Percentiles rank a stretch among this genome's conserved stretches.
Conservation (phyloP, 352 stramenopile genomes). For the Phytophthora chlamydospora region DNA sequence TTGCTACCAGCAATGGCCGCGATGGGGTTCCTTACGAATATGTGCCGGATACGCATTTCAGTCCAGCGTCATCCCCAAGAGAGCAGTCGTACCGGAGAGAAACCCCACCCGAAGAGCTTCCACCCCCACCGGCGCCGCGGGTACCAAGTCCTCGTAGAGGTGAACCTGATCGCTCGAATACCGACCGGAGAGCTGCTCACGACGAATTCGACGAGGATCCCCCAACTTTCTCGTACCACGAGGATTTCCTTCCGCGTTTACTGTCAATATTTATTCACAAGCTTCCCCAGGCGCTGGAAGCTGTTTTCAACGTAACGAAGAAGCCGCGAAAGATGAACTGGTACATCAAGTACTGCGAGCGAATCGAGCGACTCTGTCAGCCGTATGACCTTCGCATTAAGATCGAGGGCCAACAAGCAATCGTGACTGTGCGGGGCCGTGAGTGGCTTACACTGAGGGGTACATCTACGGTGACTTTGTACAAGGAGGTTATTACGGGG, state of each 20-base stretch:
- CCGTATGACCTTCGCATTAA: slow-evolving; percentile 46
- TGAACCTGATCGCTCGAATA: slow-evolving; percentile 10
- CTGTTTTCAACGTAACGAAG: slow-evolving; percentile 68
- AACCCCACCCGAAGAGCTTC: slow-evolving; percentile 3
- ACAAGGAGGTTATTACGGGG: slow-evolving; percentile 53
- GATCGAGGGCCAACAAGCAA: slow-evolving; percentile 42
- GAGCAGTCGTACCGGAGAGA: slow-evolving; percentile 27
- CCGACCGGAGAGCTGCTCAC: slow-evolving; percentile 5
- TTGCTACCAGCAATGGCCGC: neutral
- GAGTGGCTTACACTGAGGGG: slow-evolving; percentile 58
- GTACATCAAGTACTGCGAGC: slow-evolving; percentile 69
- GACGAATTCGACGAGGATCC: slow-evolving; percentile 31
- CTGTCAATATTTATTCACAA: slow-evolving; percentile 63
- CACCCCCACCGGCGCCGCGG: slow-evolving; percentile 5
- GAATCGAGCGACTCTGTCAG: slow-evolving; percentile 50
- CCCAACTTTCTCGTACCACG: slow-evolving; percentile 56
- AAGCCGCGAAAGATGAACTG: slow-evolving; percentile 76
- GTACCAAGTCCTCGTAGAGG: slow-evolving; percentile 16
- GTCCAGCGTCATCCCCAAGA: slow-evolving; percentile 21
- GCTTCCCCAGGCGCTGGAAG: slow-evolving; percentile 51
- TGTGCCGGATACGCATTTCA: slow-evolving; percentile 25
- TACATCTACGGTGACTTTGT: slow-evolving; percentile 48
- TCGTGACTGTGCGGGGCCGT: slow-evolving; percentile 48
- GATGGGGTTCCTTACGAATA: slow-evolving; percentile 27
- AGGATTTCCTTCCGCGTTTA: slow-evolving; percentile 53